Percentiles rank a stretch among this genome's conserved stretches.
These are phyloP conservation scores for Aspergillus brunneoviolaceus DNA, from an alignment of 2,329 filamentous ascomycete genomes.

Conservation along the genomic window DNA sequence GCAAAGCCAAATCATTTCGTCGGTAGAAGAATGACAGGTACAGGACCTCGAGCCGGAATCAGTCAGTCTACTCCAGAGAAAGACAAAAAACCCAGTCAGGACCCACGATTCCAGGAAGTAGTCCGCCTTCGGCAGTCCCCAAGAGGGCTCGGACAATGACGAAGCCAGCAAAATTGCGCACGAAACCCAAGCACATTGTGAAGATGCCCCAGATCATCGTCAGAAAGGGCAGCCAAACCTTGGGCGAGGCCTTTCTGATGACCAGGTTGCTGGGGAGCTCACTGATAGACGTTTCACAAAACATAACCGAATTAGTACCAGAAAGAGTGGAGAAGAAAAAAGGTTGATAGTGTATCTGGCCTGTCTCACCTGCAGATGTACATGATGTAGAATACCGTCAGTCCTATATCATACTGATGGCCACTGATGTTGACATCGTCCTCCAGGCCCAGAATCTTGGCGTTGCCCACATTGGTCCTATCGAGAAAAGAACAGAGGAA, in stretches of 20 bases:
- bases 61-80: neutral
- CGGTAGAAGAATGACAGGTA: conserved; percentile 65
- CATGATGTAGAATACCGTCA: conserved; percentile 63
- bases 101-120: conserved; percentile 64
- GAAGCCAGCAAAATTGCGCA: conserved; percentile 52
- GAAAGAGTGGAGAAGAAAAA: too few relatives aligned
- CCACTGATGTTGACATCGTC: conserved; percentile 58
- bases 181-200: conserved; percentile 45
- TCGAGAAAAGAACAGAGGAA: conserved; percentile 67
- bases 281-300: conserved; percentile 32
- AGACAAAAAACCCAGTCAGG: neutral
- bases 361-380: conserved; percentile 55
- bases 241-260: conserved; percentile 61
- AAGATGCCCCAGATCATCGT: conserved; percentile 59
- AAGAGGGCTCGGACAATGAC: conserved; percentile 61
- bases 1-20: conserved; percentile 58
- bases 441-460: conserved; percentile 64
- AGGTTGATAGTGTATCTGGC: neutral
- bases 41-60: conserved; percentile 48
- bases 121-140: conserved; percentile 63
- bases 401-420: conserved; percentile 62
- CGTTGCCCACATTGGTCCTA: conserved; percentile 72
- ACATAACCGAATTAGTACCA: neutral
- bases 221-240: conserved; percentile 60
- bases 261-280: conserved; percentile 66